Conservation (phyloP, 306 rosid genomes). For the Urtica urens region DNA sequence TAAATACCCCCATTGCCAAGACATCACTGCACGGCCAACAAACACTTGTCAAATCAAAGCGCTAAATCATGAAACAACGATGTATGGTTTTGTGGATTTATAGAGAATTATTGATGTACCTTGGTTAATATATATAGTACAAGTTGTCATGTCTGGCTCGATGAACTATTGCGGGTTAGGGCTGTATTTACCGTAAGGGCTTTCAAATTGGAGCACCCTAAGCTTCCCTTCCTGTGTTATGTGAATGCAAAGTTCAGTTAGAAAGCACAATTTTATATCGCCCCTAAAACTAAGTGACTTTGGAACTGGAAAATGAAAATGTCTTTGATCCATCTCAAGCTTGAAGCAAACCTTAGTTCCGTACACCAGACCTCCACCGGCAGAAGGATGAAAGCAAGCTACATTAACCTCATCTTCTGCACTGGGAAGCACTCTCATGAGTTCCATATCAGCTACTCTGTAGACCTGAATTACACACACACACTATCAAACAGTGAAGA, state of each 20-base stretch:
- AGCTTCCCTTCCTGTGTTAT: conserved; percentile 89
- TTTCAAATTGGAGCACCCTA: conserved; percentile 41
- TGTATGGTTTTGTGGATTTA: too few species aligned
- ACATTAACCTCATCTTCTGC: conserved; percentile 99
- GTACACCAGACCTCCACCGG: conserved; percentile 92
- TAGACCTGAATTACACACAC: conserved; percentile 51
- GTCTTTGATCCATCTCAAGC: conserved; percentile 4
- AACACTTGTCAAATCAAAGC: too few species aligned
- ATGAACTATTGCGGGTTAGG: conserved; percentile 37
- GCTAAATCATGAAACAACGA: too few species aligned
- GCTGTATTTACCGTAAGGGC: conserved; percentile 24
- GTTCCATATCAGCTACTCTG: conserved; percentile 94
- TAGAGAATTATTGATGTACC: conserved; percentile 10
- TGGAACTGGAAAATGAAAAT: not conserved
- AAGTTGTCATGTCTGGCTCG: conserved; percentile 24
- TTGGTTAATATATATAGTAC: conserved; percentile 33
- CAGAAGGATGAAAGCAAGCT: conserved; percentile 94
- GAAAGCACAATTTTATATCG: conserved; percentile 23
- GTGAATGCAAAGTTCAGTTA: conserved; percentile 5
- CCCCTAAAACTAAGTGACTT: conserved; percentile 14
- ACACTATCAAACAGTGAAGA: not conserved
- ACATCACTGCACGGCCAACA: too few species aligned
- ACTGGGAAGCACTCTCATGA: conserved; percentile 94
- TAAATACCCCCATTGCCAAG: too few species aligned
- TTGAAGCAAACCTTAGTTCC: conserved; percentile 76